Evolutionary conservation across 1,284 basidiomycete genomes (phyloP).

Genomic region (Ustilago hordei): DNA sequence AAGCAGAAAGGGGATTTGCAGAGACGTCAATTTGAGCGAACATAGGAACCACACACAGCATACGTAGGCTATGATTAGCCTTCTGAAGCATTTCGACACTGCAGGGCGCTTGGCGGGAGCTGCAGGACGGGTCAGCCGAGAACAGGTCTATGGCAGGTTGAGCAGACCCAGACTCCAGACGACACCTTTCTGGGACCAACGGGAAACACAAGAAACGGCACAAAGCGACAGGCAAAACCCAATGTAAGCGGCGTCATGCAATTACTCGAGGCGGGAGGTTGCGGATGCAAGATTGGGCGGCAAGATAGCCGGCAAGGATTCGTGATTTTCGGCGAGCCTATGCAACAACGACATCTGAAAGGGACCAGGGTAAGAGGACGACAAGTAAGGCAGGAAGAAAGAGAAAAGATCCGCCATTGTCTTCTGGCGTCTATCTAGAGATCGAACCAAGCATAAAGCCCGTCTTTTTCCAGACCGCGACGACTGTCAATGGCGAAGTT

Average conservation of each 20-base stretch:
- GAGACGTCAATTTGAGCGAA: background rate
- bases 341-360: background rate
- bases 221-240: slow-evolving; percentile 7
- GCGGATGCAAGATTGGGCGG: slow-evolving; percentile 9
- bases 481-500: background rate
- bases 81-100: slow-evolving; percentile 23
- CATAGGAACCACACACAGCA: background rate
- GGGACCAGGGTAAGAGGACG: background rate
- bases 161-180: slow-evolving; percentile 2
- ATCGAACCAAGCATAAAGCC: slow-evolving; percentile 3
- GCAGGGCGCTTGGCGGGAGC: slow-evolving; percentile 7
- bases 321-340: background rate
- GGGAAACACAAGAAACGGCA: background rate
- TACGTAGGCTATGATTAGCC: slow-evolving; percentile 17
- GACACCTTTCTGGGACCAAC: background rate
- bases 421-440: slow-evolving; percentile 15
- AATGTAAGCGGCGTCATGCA: background rate
- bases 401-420: slow-evolving; percentile 10
- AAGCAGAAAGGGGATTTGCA: background rate
- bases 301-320: slow-evolving; percentile 10
- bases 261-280: background rate
- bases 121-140: background rate
- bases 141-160: background rate
- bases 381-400: background rate
- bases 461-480: slow-evolving; percentile 9